A percentile compares a stretch with the other conserved stretches of the same genome.
Conservation (phyloP, 352 stramenopile species). For the Globisporangium middletonii region DNA sequence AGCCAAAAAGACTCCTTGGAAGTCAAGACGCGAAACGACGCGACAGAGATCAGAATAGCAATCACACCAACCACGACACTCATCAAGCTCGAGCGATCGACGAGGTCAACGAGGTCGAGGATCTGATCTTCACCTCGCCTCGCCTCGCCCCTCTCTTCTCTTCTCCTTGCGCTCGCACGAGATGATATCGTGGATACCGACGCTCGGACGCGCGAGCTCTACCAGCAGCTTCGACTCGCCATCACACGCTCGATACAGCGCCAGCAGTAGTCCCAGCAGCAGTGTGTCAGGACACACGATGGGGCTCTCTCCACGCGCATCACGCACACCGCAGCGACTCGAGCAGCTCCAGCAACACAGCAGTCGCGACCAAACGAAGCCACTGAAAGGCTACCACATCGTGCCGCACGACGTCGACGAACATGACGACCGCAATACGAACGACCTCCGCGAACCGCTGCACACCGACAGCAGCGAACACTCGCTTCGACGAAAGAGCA, state of each 20-base stretch:
- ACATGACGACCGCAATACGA: background rate
- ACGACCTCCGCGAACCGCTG: conserved; percentile 14
- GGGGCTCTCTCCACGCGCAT: conserved; percentile 1
- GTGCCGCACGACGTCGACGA: conserved; percentile 37
- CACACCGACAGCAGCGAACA: background rate
- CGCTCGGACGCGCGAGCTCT: background rate
- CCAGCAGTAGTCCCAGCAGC: conserved; percentile 1
- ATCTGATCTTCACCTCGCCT: no score
- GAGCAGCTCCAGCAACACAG: conserved; percentile 14
- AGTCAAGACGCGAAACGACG: background rate
- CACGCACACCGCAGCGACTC: background rate
- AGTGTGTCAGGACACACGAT: conserved; percentile 3
- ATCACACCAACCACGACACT: no score
- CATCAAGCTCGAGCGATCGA: no score
- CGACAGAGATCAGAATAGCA: background rate
- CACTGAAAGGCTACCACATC: conserved; percentile 37
- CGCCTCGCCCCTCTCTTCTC: no score
- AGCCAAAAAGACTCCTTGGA: background rate
- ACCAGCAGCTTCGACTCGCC: background rate
- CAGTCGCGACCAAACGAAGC: conserved; percentile 11
- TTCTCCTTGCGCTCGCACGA: background rate
- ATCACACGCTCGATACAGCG: background rate
- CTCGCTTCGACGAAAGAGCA: conserved; percentile 5
- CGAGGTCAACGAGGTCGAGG: no score
- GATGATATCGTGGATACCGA: conserved; percentile 7